Conservation (phyloP, 176 grass and related monocot species). For the Cymbopogon citratus region DNA sequence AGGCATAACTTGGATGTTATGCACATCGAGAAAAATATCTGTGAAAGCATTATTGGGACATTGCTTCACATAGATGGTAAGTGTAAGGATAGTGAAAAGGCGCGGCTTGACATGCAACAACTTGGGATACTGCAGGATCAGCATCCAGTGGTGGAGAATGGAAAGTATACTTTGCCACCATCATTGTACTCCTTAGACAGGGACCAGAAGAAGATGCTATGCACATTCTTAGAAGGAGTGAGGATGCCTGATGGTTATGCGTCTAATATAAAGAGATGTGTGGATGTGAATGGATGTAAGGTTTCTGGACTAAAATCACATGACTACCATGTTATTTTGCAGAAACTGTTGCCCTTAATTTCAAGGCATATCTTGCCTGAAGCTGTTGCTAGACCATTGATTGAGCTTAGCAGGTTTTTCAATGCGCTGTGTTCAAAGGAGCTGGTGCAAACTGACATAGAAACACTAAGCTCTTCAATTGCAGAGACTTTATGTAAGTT, state of each 20-base stretch:
- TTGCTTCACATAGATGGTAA: neutral
- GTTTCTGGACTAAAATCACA: too few species aligned
- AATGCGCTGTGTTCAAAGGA: too few species aligned
- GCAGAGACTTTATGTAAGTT: too few species aligned
- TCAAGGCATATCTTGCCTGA: too few species aligned
- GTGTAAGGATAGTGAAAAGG: neutral
- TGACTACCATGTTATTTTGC: too few species aligned
- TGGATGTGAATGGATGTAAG: too few species aligned
- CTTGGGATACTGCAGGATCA: neutral
- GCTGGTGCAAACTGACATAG: too few species aligned
- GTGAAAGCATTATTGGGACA: slow-evolving; percentile 5
- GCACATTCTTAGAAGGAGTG: neutral
- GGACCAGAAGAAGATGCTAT: neutral
- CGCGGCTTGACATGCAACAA: neutral
- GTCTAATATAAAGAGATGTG: slow-evolving; percentile 8
- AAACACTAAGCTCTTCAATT: too few species aligned
- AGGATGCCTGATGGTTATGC: slow-evolving; percentile 11
- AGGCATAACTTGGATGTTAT: slow-evolving; percentile 6
- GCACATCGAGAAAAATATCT: slow-evolving; percentile 17
- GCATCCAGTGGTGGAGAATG: neutral
- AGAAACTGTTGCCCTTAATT: too few species aligned
- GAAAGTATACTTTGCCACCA: neutral
- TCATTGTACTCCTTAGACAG: neutral
- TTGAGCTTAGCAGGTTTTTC: too few species aligned
- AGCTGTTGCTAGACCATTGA: too few species aligned